These are phyloP conservation scores for Oidiodendron maius DNA, from an alignment of 495 filamentous ascomycete genomes.

Conservation along the genomic window DNA sequence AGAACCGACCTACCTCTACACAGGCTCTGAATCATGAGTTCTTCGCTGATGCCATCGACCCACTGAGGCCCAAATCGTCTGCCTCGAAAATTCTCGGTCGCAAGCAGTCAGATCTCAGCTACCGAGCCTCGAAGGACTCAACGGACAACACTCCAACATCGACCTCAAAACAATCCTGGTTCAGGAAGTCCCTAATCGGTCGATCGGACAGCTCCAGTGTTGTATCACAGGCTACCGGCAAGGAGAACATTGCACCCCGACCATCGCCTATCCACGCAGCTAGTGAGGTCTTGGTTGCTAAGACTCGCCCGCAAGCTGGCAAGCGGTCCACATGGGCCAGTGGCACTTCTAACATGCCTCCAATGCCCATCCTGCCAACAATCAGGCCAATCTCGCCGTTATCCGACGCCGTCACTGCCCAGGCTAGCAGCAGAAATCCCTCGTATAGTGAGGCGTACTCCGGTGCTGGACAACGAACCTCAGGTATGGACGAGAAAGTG, in stretches of 20 bases:
- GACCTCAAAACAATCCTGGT: constrained; percentile 87
- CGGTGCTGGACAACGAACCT: constrained; percentile 17
- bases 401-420: constrained; percentile 86
- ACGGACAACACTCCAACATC: constrained; percentile 54
- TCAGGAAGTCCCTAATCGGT: constrained; percentile 84
- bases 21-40: constrained; percentile 93
- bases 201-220: constrained; percentile 35
- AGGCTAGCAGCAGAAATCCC: constrained; percentile 52
- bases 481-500: constrained; percentile 52
- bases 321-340: constrained; percentile 90
- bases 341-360: constrained; percentile 72
- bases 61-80: constrained; percentile 84
- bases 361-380: constrained; percentile 96
- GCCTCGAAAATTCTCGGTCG: constrained; percentile 76
- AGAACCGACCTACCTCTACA: constrained; percentile 84
- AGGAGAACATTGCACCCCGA: constrained; percentile 40
- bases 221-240: constrained; percentile 11
- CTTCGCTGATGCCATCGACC: constrained; percentile 93
- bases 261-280: constrained; percentile 54
- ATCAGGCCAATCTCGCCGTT: constrained; percentile 92
- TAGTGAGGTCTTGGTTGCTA: constrained; percentile 46
- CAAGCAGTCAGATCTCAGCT: constrained; percentile 77
- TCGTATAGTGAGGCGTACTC: constrained; percentile 32
- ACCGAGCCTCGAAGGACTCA: constrained; percentile 57
- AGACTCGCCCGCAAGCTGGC: constrained; percentile 51